Evolutionary conservation across 108 stramenopile species (phyloP).

Genomic region (Parmales sp.): DNA sequence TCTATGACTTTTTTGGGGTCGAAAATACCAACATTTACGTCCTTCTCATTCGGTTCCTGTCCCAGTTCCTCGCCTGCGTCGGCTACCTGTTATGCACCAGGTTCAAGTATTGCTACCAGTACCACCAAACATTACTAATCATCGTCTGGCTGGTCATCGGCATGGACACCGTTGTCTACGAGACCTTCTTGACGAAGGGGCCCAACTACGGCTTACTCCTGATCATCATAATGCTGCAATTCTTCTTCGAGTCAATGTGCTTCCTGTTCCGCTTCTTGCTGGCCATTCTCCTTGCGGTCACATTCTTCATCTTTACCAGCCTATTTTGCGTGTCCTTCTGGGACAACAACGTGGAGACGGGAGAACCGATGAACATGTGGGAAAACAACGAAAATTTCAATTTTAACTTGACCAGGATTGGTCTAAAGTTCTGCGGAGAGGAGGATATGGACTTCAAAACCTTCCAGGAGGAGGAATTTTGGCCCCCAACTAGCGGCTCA

Average conservation of each 20-base stretch:
- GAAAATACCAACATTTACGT: neutral
- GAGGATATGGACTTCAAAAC: too few relatives aligned
- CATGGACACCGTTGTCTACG: neutral
- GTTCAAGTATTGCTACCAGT: neutral
- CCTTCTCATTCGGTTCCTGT: neutral
- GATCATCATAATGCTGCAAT: neutral
- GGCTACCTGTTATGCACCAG: neutral
- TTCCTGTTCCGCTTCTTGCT: neutral
- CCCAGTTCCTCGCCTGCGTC: slow-evolving; percentile 1
- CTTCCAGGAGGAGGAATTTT: slow-evolving; percentile 7
- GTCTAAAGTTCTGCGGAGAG: neutral
- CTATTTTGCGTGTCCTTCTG: neutral
- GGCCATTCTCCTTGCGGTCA: neutral
- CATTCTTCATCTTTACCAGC: neutral
- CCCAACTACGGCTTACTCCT: slow-evolving; percentile 11
- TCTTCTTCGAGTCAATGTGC: slow-evolving; percentile 1
- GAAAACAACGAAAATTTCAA: too few relatives aligned
- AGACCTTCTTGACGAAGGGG: neutral
- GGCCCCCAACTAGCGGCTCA: too few relatives aligned
- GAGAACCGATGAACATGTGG: too few relatives aligned
- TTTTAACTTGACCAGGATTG: neutral
- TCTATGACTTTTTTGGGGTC: neutral
- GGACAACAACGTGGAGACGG: too few relatives aligned
- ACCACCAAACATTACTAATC: neutral
- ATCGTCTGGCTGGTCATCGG: neutral